Percentiles rank a stretch among this genome's conserved stretches.
Evolutionary conservation across 106 monocot species (phyloP).

Genomic region (Dioscorea zingiberensis): DNA sequence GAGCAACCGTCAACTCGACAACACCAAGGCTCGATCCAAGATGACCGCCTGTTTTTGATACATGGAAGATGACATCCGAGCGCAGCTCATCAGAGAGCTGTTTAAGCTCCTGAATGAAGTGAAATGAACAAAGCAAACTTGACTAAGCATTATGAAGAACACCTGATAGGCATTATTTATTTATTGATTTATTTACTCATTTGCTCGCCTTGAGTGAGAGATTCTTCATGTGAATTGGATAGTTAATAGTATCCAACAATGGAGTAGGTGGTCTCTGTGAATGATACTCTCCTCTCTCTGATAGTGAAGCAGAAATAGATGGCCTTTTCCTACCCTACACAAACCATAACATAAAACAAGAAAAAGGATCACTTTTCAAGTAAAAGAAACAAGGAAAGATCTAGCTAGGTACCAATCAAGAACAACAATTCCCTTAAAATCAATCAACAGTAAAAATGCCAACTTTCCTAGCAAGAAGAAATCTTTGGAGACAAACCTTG

Average conservation of each 20-base stretch:
- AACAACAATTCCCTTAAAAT: not conserved
- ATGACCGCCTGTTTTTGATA: conserved; percentile 86
- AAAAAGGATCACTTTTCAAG: no score
- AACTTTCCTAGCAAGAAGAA: not conserved
- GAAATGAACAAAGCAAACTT: not conserved
- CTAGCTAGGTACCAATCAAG: no score
- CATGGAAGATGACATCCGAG: conserved; percentile 86
- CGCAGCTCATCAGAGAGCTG: conserved; percentile 83
- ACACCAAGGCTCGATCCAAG: conserved; percentile 93
- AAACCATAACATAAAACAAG: conserved; percentile 1
- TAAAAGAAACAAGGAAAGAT: no score
- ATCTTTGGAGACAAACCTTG: conserved; percentile 29
- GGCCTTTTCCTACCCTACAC: conserved; percentile 42
- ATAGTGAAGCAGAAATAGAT: conserved; percentile 48
- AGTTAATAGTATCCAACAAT: conserved; percentile 82
- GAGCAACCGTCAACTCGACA: conserved; percentile 77
- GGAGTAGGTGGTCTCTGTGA: conserved; percentile 82
- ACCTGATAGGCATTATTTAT: not conserved
- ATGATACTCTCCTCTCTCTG: conserved; percentile 60
- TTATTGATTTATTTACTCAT: not conserved
- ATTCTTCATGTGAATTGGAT: conserved; percentile 95
- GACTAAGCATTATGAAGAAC: conserved; percentile 13
- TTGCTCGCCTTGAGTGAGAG: conserved; percentile 63
- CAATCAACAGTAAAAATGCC: not conserved
- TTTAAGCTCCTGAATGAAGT: conserved; percentile 61